Base-by-base conservation (phyloP, 2,329 filamentous ascomycete genomes). In the Neodidymelliopsis sp. region DNA sequence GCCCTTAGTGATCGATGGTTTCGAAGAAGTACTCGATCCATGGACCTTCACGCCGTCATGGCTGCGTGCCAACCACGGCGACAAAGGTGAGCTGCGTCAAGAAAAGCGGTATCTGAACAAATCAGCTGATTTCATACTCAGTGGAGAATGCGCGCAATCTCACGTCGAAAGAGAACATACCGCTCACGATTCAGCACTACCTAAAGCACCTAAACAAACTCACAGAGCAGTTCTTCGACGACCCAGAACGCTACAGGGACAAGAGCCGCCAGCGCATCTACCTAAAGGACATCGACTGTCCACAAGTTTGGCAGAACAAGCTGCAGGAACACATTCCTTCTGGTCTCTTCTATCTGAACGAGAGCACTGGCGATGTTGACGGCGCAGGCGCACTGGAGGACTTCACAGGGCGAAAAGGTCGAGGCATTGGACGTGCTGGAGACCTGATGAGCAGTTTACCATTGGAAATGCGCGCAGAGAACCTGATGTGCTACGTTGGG, bases 401-500 rank as follows among this genome's bases (percentile, higher is more conserved):
- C 51, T 72, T 69, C 23, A 77, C 75, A 25, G 76, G 56, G 24
- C 67, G 79, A 38, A 79, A 79, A 29, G 81, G 81, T 31, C 78
- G 74, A n/a, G 81, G 81, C 0, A 81, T 86, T 38, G 89, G 87
- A 2, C 83, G 86, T 34, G 88, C 91, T 2, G 93, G 93, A 6
- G 94, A 99, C 67, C 75, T 99, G 24, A 99, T 99, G 94, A 96
- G 91, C 69, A 92, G 89, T 62, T 80, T 99, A 4, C 91, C 91
- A 0, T 77, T 81, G 31, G 84, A 88, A 30, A 97, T 97, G 90
- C 87, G 91, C 37, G 94, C 94, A 0, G 87, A 96, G 67, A 99
- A 99, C 56, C 80, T 99, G 60, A 97, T 97, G 94, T 97, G 93
- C 71, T 99, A 99, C 65, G 88, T 97, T 62, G 94, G 94, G 0